A percentile compares a stretch with the other conserved stretches of the same genome.
Evolutionary conservation across 345 rosid species (phyloP).

Genomic region (Diplotaxis tenuifolia): DNA sequence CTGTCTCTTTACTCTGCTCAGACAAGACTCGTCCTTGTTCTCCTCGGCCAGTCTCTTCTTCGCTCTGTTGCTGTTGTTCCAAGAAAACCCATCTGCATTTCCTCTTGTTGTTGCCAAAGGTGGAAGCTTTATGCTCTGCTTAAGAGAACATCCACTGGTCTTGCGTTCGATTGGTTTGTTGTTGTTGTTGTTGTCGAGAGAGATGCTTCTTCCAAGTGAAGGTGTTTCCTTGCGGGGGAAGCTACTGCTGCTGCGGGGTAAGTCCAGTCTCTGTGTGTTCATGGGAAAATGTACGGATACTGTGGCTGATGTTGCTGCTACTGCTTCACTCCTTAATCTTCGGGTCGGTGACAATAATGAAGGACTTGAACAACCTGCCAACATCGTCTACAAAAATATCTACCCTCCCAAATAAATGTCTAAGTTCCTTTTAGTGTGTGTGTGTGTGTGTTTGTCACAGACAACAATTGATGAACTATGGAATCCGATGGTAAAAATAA

Average conservation of each 20-base stretch:
- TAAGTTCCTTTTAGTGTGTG: too few species aligned
- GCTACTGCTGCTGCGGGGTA: constrained; percentile 60
- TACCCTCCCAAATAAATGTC: constrained; percentile 49
- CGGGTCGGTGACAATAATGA: constrained; percentile 96
- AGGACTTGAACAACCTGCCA: constrained; percentile 98
- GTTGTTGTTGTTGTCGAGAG: constrained; percentile 43
- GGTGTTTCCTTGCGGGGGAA: constrained; percentile 76
- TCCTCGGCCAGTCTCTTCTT: constrained; percentile 72
- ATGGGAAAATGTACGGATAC: constrained; percentile 57
- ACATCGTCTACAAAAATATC: constrained; percentile 72
- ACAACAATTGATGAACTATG: constrained; percentile 34
- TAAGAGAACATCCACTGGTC: constrained; percentile 59
- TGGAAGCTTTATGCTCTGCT: constrained; percentile 83
- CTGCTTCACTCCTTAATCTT: constrained; percentile 93
- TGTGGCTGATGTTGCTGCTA: constrained; percentile 57
- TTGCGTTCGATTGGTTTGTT: constrained; percentile 65
- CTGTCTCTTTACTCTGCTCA: constrained; percentile 71
- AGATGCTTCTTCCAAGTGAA: constrained; percentile 66
- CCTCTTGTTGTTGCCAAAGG: constrained; percentile 68
- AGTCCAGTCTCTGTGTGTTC: constrained; percentile 97
- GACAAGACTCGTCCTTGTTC: constrained; percentile 55
- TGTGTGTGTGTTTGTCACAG: constrained; percentile 23
- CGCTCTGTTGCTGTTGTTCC: constrained; percentile 63
- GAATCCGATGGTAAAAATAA: constrained; percentile 67
- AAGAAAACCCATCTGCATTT: constrained; percentile 44